Evolutionary conservation across 768 basidiomycete species (phyloP).

Genomic region (Hortiboletus campestris): DNA sequence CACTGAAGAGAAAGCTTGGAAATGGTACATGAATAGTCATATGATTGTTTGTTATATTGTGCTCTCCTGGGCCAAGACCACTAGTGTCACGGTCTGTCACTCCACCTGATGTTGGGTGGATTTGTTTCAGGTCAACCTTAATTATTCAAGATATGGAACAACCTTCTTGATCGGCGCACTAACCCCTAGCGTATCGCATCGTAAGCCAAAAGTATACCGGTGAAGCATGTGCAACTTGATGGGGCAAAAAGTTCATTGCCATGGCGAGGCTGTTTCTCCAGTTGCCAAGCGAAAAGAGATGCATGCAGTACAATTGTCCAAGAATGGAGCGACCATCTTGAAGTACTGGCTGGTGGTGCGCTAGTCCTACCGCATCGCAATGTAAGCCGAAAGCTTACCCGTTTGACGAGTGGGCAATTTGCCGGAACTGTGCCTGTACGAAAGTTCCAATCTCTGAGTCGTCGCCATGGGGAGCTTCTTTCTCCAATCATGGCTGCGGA

Average conservation of each 20-base stretch:
- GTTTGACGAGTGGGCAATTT: neutral
- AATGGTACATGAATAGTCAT: too few species aligned
- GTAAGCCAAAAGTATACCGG: neutral
- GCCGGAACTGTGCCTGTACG: neutral
- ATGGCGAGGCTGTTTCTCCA: neutral
- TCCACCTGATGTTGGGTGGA: too few species aligned
- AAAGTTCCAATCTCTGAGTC: neutral
- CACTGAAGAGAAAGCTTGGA: too few species aligned
- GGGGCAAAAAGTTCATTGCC: neutral
- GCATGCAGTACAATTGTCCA: neutral
- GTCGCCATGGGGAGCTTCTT: neutral
- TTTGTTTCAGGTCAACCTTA: too few species aligned
- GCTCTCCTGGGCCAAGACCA: too few species aligned
- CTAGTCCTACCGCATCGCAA: neutral
- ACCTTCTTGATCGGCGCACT: neutral
- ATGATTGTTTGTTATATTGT: too few species aligned
- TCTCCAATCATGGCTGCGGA: neutral
- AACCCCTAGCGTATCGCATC: neutral
- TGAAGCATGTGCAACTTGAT: neutral
- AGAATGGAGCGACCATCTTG: neutral
- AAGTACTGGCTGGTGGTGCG: neutral
- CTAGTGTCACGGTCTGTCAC: too few species aligned
- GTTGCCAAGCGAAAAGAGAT: neutral
- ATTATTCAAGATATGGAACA: neutral
- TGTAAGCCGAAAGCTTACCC: too few species aligned